Percentiles rank a stretch among this genome's conserved stretches.
These are phyloP conservation scores for Hypoxylon sp. DNA, from an alignment of 2,329 filamentous ascomycete species.

Conservation along the genomic window DNA sequence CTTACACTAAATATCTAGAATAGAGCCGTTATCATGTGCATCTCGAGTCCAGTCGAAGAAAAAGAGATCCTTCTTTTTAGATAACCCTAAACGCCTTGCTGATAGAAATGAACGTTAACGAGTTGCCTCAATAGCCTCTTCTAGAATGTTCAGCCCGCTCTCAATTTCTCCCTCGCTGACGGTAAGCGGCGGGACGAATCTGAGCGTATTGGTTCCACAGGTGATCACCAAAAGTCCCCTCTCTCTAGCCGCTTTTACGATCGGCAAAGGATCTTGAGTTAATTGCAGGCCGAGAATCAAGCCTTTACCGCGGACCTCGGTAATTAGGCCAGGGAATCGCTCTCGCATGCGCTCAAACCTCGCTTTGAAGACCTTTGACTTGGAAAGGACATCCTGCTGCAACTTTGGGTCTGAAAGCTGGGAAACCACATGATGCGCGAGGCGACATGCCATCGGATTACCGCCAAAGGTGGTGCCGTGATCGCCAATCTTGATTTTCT, in stretches of 20 bases:
- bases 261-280: constrained; percentile 76
- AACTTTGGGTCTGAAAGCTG: constrained; percentile 80
- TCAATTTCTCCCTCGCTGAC: constrained; percentile 86
- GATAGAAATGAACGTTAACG: constrained; percentile 32
- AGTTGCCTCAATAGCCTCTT: constrained; percentile 71
- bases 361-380: constrained; percentile 67
- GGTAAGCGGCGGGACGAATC: constrained; percentile 90
- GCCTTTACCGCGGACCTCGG: constrained; percentile 85
- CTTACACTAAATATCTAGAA: background rate
- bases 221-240: constrained; percentile 91
- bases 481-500: constrained; percentile 78
- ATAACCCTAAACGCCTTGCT: constrained; percentile 37
- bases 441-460: constrained; percentile 86
- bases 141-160: constrained; percentile 81
- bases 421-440: constrained; percentile 88
- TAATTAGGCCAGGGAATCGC: constrained; percentile 76
- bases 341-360: constrained; percentile 64
- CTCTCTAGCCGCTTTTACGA: constrained; percentile 89
- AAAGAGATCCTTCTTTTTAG: constrained; percentile 28
- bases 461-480: constrained; percentile 96
- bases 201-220: constrained; percentile 89
- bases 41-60: constrained; percentile 15
- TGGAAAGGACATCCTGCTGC: constrained; percentile 77
- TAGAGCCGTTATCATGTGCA: background rate
- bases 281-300: constrained; percentile 91